A percentile compares a stretch with the other conserved stretches of the same genome.
phyloP scores from a whole-genome alignment of 176 grass and related monocot genomes.

The Melocanna baccifera region DNA sequence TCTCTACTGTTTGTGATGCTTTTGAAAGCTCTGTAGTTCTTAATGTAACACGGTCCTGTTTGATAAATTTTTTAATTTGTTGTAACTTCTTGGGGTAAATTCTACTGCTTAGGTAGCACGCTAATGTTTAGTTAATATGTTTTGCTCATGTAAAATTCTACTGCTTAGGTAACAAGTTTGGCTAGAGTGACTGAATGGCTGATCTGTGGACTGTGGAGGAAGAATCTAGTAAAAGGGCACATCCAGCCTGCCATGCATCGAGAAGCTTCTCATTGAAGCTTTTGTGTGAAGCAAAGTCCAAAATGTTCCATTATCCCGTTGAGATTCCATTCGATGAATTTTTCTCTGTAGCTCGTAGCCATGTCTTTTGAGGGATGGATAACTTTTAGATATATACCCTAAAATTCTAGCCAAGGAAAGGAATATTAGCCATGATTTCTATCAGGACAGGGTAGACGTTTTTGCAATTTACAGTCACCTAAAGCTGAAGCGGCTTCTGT shows the following conservation, averaged over 20 bases:
- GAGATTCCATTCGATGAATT: neutral
- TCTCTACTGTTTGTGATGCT: neutral
- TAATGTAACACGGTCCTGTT: neutral
- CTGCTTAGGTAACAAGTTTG: slow-evolving; percentile 9
- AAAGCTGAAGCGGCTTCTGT: neutral
- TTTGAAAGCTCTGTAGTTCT: neutral
- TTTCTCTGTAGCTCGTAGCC: slow-evolving; percentile 5
- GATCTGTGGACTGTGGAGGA: neutral
- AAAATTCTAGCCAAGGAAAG: neutral
- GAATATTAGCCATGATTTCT: neutral
- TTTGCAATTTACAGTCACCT: neutral
- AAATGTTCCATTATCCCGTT: neutral
- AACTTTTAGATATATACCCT: neutral
- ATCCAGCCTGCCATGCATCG: neutral
- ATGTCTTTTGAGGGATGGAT: neutral
- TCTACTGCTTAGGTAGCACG: neutral
- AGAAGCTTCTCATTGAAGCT: slow-evolving; percentile 21
- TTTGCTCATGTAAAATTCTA: neutral
- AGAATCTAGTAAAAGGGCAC: slow-evolving; percentile 13
- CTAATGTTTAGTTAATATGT: neutral
- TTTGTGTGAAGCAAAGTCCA: slow-evolving; percentile 4
- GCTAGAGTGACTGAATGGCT: neutral
- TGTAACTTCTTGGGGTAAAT: neutral
- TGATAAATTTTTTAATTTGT: neutral
- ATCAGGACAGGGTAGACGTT: neutral